Evolutionary conservation across 345 rosid species (phyloP), one percentile per base, ranked within the genome.

Genomic region (Zanthoxylum bungeanum): DNA sequence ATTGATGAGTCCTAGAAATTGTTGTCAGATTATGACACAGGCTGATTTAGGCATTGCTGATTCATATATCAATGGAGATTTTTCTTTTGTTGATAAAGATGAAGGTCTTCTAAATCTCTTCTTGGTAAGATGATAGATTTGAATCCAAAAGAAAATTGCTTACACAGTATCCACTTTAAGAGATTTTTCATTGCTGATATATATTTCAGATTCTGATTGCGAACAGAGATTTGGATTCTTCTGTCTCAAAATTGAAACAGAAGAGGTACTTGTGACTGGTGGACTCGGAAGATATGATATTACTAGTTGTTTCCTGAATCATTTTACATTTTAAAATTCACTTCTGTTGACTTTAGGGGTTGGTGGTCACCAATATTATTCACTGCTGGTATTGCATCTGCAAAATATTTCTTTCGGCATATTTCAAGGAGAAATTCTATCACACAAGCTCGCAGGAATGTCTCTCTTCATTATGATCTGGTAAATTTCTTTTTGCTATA

Each of bases 21-120:
- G 33, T 24, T 62, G n/a, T 40, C 51, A 62, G 66, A 34, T 62
- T 62, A 40, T 62, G 66, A 62, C 66, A 12, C 49, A 86, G 75
- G 97, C 98, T 28, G 98, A 94, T 85, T 72, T 94, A 81, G 98
- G 97, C 72, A 83, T 94, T 5, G 97, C 95, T 30, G 97, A 94
- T 83, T 87, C 97, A 40, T 92, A 85, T 66, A 85, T 92, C 65
- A 87, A 90, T 74, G 98, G 97, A 24, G 92, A 94, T 78, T 89
- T 89, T 73, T 90, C 95, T 63, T 89, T 94, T 31, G 95, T 87
- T 0, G 85, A 94, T 73, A 90, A 86, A 80, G 86, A 89, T 68
- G 78, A 77, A 4, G 98, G 97, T 30, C 97, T 94, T 73, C 72
- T 87, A 70, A 90, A 88, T 76, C 78, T 91, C 36, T 75, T 93